Base-by-base conservation (phyloP, 805 yeast genomes). In the Osmozyma mogii region DNA sequence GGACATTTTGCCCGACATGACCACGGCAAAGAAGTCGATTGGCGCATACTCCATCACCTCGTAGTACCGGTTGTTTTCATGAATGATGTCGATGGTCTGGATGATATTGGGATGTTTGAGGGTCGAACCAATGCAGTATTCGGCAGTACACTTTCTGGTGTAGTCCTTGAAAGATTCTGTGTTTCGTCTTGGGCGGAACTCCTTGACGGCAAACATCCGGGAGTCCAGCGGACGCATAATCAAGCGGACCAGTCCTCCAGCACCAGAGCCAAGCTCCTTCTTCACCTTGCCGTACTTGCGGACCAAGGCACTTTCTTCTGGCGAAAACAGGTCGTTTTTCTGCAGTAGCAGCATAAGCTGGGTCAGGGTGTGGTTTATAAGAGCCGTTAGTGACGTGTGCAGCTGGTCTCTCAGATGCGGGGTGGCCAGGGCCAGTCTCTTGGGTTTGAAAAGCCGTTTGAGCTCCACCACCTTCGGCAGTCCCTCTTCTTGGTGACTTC, bases 21-120 rank as follows among this genome's bases (percentile, higher is more conserved):
- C 94, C 25, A 83, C 85, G 0, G 87, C 85, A 50, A 83, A 83
- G 53, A 83, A 81, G 58, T 83, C 94, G 24, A 75, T 70, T 6
- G 94, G 84, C 45, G 95, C 84, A 53, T 78, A 89, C 58, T 92
- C 98, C 96, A 92, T 87, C 31, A 92, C 85, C 55, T 89, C 95
- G 30, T 60, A 78, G 78, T 40, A 81, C 68, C 82, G 77, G 42
- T 72, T 75, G 44, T 53, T 85, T 72, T 47, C 80, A 38, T 72
- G 74, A 30, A 84, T 76, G 61, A 58, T 84, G 56, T 83, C 94
- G 43, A 82, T 61, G 3, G 92, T 82, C 47, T 80, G 75, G 43
- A 83, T 81, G 38, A 83, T 72, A 52, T 83, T 82, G 31, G 89
- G 85, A 56, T 83, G 92, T 43, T 78, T 81, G 35, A 83, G 61